These are phyloP conservation scores for Anastatica hierochuntica DNA, from an alignment of 345 rosid species.

Conservation along the genomic window DNA sequence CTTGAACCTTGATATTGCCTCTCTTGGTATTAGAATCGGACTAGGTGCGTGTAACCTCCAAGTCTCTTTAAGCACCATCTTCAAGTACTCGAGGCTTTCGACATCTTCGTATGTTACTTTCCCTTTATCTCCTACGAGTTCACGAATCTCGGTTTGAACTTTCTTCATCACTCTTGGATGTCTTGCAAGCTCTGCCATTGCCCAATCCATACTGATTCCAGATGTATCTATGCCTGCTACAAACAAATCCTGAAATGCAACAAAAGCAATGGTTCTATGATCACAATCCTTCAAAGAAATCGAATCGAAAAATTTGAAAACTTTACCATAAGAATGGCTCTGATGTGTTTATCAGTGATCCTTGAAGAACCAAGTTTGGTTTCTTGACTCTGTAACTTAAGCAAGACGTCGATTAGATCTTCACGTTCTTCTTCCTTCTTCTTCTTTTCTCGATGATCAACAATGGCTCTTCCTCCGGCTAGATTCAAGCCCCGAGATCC, in stretches of 20 bases:
- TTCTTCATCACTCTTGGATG: conserved; percentile 29
- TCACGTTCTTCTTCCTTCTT: conserved; percentile 19
- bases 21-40: conserved; percentile 39
- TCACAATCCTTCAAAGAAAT: no score
- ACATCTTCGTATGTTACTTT: conserved; percentile 24
- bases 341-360: conserved; percentile 26
- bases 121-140: conserved; percentile 16
- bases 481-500: conserved; percentile 18
- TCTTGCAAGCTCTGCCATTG: conserved; percentile 23
- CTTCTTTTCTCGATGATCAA: conserved; percentile 17
- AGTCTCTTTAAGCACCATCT: conserved; percentile 43
- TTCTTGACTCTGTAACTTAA: conserved; percentile 22
- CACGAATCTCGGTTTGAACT: conserved; percentile 28
- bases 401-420: conserved; percentile 24
- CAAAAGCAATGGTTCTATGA: no score
- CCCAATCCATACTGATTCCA: conserved; percentile 20
- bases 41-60: conserved; percentile 47
- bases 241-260: conserved; percentile 18
- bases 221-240: conserved; percentile 27
- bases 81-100: conserved; percentile 30
- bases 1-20: conserved; percentile 31
- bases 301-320: neutral
- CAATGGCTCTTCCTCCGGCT: conserved; percentile 22
- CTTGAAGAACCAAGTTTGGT: conserved; percentile 17
- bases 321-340: conserved; percentile 27